These are phyloP conservation scores for Tremellales sp. DNA, from an alignment of 1,284 basidiomycete species.

Conservation along the genomic window DNA sequence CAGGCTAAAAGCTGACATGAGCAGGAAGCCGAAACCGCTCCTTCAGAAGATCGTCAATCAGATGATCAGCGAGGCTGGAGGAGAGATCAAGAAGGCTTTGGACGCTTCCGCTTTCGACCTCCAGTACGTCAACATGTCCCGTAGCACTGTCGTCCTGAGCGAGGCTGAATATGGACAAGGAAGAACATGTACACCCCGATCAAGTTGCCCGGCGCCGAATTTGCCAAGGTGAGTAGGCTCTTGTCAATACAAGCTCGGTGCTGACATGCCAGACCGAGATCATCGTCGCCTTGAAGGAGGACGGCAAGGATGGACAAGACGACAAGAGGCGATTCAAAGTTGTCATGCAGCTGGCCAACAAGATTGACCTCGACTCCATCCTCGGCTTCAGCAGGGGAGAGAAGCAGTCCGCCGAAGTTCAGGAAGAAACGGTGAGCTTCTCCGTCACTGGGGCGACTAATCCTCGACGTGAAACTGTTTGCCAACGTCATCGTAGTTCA, in stretches of 20 bases:
- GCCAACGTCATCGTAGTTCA: constrained; percentile 16
- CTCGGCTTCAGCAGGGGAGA: constrained; percentile 35
- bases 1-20: constrained; percentile 2
- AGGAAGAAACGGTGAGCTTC: constrained; percentile 31
- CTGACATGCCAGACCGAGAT: constrained; percentile 25
- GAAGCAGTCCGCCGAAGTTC: constrained; percentile 30
- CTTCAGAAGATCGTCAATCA: constrained; percentile 35
- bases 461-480: background rate
- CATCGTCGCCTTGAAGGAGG: constrained; percentile 38
- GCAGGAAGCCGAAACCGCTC: constrained; percentile 40
- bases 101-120: constrained; percentile 33
- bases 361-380: constrained; percentile 38
- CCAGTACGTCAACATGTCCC: background rate
- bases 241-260: background rate
- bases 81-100: constrained; percentile 37
- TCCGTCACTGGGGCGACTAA: too few species aligned
- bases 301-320: constrained; percentile 28
- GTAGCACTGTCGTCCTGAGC: too few species aligned
- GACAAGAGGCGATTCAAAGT: constrained; percentile 42
- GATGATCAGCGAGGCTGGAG: constrained; percentile 17
- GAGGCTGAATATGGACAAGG: constrained; percentile 17
- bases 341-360: constrained; percentile 30
- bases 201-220: constrained; percentile 19
- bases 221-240: constrained; percentile 20
- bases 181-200: constrained; percentile 42